A percentile compares a stretch with the other conserved stretches of the same genome.
These are phyloP conservation scores for Phytophthora sansomeana DNA, from an alignment of 352 stramenopile species.

Conservation along the genomic window DNA sequence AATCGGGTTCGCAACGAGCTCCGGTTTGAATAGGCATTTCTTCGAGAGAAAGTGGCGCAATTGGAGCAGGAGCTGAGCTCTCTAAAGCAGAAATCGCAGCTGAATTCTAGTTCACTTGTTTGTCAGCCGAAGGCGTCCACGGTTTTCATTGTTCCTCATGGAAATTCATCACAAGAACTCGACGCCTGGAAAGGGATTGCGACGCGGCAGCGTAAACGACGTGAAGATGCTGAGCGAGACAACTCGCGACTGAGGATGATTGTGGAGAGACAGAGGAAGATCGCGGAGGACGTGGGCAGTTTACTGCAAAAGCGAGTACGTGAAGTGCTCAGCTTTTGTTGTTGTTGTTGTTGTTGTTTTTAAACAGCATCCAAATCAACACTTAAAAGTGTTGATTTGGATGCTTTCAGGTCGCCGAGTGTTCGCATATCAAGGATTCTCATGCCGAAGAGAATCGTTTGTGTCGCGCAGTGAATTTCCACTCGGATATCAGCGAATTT, in stretches of 20 bases:
- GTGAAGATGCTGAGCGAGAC: constrained; percentile 29
- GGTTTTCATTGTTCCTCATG: constrained; percentile 4
- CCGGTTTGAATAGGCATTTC: constrained; percentile 34
- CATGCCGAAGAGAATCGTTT: not conserved
- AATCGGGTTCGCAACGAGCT: constrained; percentile 39
- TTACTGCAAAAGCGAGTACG: constrained; percentile 32
- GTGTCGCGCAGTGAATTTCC: constrained; percentile 1
- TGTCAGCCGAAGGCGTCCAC: not conserved
- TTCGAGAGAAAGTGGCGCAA: constrained; percentile 31
- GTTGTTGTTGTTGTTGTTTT: not conserved
- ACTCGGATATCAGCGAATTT: constrained; percentile 15
- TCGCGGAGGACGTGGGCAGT: constrained; percentile 39
- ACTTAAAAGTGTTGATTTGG: not conserved
- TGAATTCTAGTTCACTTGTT: not conserved
- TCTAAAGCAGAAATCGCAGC: constrained; percentile 7
- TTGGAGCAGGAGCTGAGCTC: constrained; percentile 28
- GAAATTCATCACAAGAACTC: too few relatives aligned
- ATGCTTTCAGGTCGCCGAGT: constrained; percentile 5
- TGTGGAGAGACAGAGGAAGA: constrained; percentile 48
- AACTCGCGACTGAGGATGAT: constrained; percentile 33
- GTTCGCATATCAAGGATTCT: constrained; percentile 1
- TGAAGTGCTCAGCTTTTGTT: not conserved
- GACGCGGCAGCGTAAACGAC: constrained; percentile 15
- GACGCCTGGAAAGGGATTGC: constrained; percentile 27
- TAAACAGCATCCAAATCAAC: too few relatives aligned